These are phyloP conservation scores for Ceratocystis cacaofunesta DNA, from an alignment of 2,329 filamentous ascomycete genomes.

Conservation along the genomic window DNA sequence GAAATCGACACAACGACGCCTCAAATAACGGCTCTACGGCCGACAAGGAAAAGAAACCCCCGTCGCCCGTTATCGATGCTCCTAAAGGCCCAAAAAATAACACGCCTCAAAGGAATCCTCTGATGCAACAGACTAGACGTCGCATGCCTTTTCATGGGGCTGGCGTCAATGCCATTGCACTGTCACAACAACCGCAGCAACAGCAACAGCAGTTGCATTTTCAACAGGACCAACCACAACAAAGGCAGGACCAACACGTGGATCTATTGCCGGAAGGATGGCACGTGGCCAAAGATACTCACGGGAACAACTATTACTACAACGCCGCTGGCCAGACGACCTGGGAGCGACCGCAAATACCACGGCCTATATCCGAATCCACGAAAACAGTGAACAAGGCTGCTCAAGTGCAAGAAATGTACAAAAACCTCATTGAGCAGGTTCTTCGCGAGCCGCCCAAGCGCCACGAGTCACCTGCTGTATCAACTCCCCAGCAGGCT, in stretches of 20 bases:
- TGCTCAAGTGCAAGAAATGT: constrained; percentile 49
- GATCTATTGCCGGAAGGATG: constrained; percentile 64
- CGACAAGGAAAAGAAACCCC: constrained; percentile 39
- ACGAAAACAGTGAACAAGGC: constrained; percentile 45
- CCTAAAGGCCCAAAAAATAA: constrained; percentile 47
- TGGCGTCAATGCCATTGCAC: constrained; percentile 20
- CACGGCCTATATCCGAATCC: constrained; percentile 39
- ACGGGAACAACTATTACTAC: constrained; percentile 74
- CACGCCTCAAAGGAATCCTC: constrained; percentile 35
- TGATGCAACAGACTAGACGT: neutral
- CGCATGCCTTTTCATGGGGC: constrained; percentile 34
- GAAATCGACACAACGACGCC: constrained; percentile 8
- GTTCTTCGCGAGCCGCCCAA: constrained; percentile 53
- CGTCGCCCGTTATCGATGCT: constrained; percentile 38
- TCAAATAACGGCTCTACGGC: constrained; percentile 21
- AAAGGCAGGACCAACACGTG: constrained; percentile 1
- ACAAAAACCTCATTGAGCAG: constrained; percentile 75
- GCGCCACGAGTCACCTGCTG: constrained; percentile 25
- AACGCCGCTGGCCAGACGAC: constrained; percentile 61
- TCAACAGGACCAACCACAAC: neutral
- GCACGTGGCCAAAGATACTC: constrained; percentile 58
- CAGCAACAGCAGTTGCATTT: neutral
- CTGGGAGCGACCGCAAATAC: constrained; percentile 62
- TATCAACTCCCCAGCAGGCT: constrained; percentile 44
- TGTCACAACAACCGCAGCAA: constrained; percentile 22